Percentiles rank a stretch among this genome's conserved stretches.
These are phyloP conservation scores for Apiospora koreana DNA, from an alignment of 2,329 filamentous ascomycete genomes.

Conservation along the genomic window DNA sequence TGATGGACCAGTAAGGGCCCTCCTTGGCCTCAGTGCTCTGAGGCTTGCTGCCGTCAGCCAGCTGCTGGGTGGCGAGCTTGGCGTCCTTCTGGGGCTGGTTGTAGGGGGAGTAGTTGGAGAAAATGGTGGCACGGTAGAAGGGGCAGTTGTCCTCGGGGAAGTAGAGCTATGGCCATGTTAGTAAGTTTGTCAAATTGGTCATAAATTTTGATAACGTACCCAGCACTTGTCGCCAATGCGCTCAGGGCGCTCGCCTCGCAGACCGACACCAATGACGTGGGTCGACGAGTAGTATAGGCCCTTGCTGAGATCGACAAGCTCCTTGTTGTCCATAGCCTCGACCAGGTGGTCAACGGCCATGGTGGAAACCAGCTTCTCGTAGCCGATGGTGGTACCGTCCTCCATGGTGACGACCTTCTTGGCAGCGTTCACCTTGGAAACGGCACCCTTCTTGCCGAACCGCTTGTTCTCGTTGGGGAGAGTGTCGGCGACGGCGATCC, in stretches of 20 bases:
- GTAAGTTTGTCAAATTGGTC: not conserved
- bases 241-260: slow-evolving; percentile 88
- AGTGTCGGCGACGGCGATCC: slow-evolving; percentile 95
- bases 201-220: slow-evolving; percentile 48
- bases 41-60: slow-evolving; percentile 83
- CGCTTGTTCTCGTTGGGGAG: slow-evolving; percentile 88
- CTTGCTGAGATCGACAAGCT: slow-evolving; percentile 82
- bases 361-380: slow-evolving; percentile 91
- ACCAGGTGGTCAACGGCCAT: slow-evolving; percentile 93
- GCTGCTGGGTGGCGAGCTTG: slow-evolving; percentile 84
- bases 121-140: slow-evolving; percentile 99
- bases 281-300: slow-evolving; percentile 95
- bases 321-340: slow-evolving; percentile 83
- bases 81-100: slow-evolving; percentile 85
- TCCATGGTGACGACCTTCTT: slow-evolving; percentile 80
- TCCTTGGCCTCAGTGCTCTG: slow-evolving; percentile 71
- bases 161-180: slow-evolving; percentile 64
- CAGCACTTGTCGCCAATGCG: slow-evolving; percentile 99
- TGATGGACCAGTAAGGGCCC: slow-evolving; percentile 99
- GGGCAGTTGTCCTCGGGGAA: slow-evolving; percentile 99
- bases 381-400: slow-evolving; percentile 86
- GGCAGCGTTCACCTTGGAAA: slow-evolving; percentile 83
- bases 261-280: slow-evolving; percentile 93
- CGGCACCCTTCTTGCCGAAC: slow-evolving; percentile 82
- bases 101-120: slow-evolving; percentile 99